Evolutionary conservation across 2,329 filamentous ascomycete species (phyloP), one percentile per base, ranked within the genome.

Genomic region (Plectosphaerella plurivora): DNA sequence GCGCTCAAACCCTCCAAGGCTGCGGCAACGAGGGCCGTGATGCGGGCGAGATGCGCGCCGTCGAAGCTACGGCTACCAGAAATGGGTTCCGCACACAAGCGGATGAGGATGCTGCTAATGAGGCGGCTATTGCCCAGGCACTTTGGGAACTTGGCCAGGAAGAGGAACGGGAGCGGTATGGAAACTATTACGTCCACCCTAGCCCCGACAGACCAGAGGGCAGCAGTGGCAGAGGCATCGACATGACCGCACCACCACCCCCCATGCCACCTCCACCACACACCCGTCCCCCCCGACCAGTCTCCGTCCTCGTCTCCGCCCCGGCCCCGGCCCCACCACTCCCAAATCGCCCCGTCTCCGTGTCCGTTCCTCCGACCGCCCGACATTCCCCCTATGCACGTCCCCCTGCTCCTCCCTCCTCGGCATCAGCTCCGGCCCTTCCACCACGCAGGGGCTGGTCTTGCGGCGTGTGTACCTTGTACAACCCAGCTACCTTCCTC

Each of bases 41-140:
- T 55, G 84, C 86, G 45, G 73, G 76, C n/a, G 81, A 86, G 62
- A 82, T 92, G 18, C 78, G 78, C 4, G 79, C 84, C 46, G 80
- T 89, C 37, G 76, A 75, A 15, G 81, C 89, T 50, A 73, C 73
- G 53, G 87, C 86, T 37, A 83, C 83, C 6, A 76, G 76, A 52
- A 87, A 87, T 58, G 89, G 91, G 0, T 93, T 95, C 72, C 82
- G 80, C 55, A 97, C 91, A 0, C 82, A 89, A 62, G 91, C 90
- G 0, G 90, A 95, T 59, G 89, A 95, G 65, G 91, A 96, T 51
- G 87, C 91, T 60, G 92, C 91, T 4, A 95, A 96, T 61, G 90
- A 96, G 52, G 78, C 82, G 22, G 92, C 92, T 5, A 96, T 96
- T 55, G 84, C 91, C 50, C 84, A 92, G 62, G 91, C 91, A 0